Percentiles rank a stretch among this genome's conserved stretches.
Evolutionary conservation across 306 rosid species (phyloP).

Genomic region (Parietaria judaica): DNA sequence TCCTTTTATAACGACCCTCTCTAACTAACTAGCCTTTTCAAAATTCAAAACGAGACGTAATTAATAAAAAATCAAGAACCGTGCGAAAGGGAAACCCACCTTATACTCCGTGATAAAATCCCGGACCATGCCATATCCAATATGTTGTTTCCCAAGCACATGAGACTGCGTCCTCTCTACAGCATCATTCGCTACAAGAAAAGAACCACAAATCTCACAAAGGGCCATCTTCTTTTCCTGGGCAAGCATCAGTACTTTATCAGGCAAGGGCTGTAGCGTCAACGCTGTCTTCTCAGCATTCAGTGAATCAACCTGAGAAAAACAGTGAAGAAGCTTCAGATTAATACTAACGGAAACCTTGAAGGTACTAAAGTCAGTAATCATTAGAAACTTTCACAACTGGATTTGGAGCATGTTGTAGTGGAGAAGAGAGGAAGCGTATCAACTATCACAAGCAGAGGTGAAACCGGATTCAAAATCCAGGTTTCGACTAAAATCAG

Average conservation of each 20-base stretch:
- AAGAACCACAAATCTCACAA: slow-evolving; percentile 97
- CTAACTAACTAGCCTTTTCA: too few species aligned
- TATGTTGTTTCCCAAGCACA: slow-evolving; percentile 94
- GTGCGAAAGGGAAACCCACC: slow-evolving; percentile 33
- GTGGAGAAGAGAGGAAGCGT: neutral
- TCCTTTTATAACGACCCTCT: too few species aligned
- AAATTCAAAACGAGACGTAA: neutral
- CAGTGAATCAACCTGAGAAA: slow-evolving; percentile 71
- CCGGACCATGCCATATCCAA: slow-evolving; percentile 98
- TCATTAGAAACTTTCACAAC: too few species aligned
- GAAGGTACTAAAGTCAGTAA: too few species aligned
- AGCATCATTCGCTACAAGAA: slow-evolving; percentile 98
- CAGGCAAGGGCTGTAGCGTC: slow-evolving; percentile 65
- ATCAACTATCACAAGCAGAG: neutral
- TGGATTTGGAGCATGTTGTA: neutral
- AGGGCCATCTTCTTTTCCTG: slow-evolving; percentile 99
- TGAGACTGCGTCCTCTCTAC: slow-evolving; percentile 97
- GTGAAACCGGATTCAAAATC: too few species aligned
- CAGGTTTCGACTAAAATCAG: too few species aligned
- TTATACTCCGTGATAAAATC: slow-evolving; percentile 78
- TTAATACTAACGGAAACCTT: too few species aligned
- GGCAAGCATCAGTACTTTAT: slow-evolving; percentile 65
- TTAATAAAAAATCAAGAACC: slow-evolving; percentile 9
- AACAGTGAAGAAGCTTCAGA: neutral
- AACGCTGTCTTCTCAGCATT: slow-evolving; percentile 76